phyloP scores from a whole-genome alignment of 1,284 basidiomycete genomes.

The Apiotrichum porosum region DNA sequence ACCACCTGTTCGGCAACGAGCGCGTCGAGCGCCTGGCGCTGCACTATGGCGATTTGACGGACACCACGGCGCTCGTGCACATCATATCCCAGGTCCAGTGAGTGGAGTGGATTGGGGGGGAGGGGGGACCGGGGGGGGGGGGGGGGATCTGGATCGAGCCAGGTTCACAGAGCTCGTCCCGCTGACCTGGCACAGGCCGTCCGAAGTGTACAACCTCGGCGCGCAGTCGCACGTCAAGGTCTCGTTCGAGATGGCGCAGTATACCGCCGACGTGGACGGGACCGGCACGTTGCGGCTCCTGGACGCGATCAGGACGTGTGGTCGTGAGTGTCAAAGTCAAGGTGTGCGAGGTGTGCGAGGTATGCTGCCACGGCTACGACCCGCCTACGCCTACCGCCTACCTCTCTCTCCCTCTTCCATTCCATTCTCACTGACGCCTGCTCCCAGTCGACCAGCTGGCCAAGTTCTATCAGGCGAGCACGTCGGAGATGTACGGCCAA shows the following conservation, averaged over 20 bases:
- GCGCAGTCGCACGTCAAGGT: constrained; percentile 97
- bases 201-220: constrained; percentile 90
- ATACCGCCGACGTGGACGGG: constrained; percentile 89
- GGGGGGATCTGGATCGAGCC: too few relatives aligned
- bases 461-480: constrained; percentile 66
- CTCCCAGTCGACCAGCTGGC: constrained; percentile 27
- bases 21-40: constrained; percentile 71
- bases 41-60: constrained; percentile 79
- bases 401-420: too few relatives aligned
- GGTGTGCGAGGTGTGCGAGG: not conserved
- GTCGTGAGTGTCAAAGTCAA: constrained; percentile 60
- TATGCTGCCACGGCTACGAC: too few relatives aligned
- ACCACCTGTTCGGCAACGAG: constrained; percentile 81
- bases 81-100: constrained; percentile 76
- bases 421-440: too few relatives aligned
- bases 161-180: too few relatives aligned
- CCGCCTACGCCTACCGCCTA: too few relatives aligned
- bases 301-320: constrained; percentile 86
- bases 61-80: constrained; percentile 89
- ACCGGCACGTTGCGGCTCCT: constrained; percentile 84
- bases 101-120: constrained; percentile 1
- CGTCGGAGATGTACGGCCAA: constrained; percentile 88
- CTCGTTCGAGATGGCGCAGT: constrained; percentile 94
- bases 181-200: too few relatives aligned
- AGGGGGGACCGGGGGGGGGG: not conserved